Evolutionary conservation across 2,329 filamentous ascomycete species (phyloP), one percentile per base, ranked within the genome.

Genomic region (Dendryphion nanum): DNA sequence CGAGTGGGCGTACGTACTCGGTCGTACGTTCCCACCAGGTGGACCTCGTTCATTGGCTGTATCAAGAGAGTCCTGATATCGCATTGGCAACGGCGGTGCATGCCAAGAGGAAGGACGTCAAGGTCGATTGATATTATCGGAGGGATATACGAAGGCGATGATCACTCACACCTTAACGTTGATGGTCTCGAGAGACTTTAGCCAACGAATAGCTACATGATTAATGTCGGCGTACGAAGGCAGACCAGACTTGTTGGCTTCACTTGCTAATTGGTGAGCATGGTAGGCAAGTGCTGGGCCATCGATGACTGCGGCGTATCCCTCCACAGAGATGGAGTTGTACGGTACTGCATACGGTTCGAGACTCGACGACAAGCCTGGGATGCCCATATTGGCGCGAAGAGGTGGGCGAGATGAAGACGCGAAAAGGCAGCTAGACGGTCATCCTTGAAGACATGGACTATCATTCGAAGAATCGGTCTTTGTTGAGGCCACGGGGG

Each of bases 281-380:
- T 87, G 78, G 59, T 91, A 85, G 1, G 88, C 86, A 18, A 95
- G 68, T 2, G 81, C 83, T 4, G 89, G 89, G 0, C 89, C 89
- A 59, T 95, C 89, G 39, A 95, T 79, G 30, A 81, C 48, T 16
- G 57, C 61, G 3, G 44, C 39, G 31, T 55, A 59, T 10, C 54
- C 57, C 31, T 49, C 26, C 18, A 63, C 42, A 13, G 57, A 43
- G 19, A 51, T 30, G 16, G 43, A 35, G 7, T 50, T 48, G 39
- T 44, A 54, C 17, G 38, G 50, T 50, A 42, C 51, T 30, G 55
- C 51, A 44, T 62, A 63, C n/a, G 53, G 56, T 34, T 63, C 53
- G 16, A 63, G 53, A 23, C 51, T 48, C 23, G 45, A 39, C 33
- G 54, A 52, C n/a, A 66, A 52, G 6, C 61, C 56, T n/a, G 51